A percentile compares a stretch with the other conserved stretches of the same genome.
These are phyloP conservation scores for Suhomyces chickasaworum DNA, from an alignment of 1,139 yeast species.

Conservation along the genomic window DNA sequence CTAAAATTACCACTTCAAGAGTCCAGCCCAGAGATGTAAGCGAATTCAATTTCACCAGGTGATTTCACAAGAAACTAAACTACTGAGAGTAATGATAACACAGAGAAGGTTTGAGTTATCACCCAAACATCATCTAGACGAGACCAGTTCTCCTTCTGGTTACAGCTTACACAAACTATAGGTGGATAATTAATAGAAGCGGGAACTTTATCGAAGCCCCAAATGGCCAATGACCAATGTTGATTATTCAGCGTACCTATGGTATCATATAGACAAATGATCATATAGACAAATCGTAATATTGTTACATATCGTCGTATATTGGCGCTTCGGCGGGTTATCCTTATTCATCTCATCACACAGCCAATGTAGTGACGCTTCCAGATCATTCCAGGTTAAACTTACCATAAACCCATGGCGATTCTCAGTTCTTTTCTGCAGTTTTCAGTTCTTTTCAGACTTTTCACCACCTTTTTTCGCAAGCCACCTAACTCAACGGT, in stretches of 20 bases:
- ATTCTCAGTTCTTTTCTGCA: background rate
- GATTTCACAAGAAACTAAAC: too few relatives aligned
- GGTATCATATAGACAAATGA: too few relatives aligned
- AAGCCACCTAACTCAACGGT: background rate
- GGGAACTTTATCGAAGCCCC: background rate
- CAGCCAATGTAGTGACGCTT: background rate
- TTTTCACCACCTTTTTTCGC: background rate
- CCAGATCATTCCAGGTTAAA: background rate
- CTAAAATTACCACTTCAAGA: too few relatives aligned
- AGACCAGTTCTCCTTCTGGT: background rate
- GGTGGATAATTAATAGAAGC: background rate
- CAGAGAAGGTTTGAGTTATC: too few relatives aligned
- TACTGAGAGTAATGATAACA: too few relatives aligned
- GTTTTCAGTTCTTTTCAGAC: background rate
- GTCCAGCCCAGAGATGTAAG: too few relatives aligned
- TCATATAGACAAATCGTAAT: too few relatives aligned
- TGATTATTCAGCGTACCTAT: too few relatives aligned
- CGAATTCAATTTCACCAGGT: too few relatives aligned
- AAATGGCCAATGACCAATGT: too few relatives aligned
- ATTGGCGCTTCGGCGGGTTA: too few relatives aligned
- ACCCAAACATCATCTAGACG: background rate
- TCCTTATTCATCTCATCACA: background rate
- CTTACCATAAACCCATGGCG: background rate
- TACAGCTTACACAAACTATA: background rate
- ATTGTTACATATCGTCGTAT: too few relatives aligned